Evolutionary conservation across 2,329 filamentous ascomycete species (phyloP).

Genomic region (Colletotrichum sp.): DNA sequence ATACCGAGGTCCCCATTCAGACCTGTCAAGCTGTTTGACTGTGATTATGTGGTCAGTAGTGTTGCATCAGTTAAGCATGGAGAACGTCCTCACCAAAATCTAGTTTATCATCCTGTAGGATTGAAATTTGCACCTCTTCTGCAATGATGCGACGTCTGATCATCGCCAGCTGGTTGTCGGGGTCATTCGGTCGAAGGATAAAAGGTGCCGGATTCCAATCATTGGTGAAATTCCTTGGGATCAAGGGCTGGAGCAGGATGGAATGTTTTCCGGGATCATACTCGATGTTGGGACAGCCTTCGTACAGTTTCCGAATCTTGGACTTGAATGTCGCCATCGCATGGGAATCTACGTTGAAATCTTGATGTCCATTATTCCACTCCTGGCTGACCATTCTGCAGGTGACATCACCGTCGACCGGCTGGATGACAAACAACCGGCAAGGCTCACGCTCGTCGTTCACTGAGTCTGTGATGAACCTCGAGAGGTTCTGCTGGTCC

Average conservation of each 20-base stretch:
- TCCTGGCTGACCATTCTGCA: neutral
- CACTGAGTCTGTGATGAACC: neutral
- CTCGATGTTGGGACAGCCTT: neutral
- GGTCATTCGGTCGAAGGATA: constrained; percentile 26
- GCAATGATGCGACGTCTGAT: constrained; percentile 30
- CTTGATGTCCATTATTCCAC: neutral
- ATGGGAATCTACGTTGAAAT: neutral
- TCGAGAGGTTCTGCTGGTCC: neutral
- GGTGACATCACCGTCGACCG: neutral
- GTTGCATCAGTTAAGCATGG: neutral
- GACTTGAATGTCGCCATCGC: neutral
- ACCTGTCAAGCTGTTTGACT: neutral
- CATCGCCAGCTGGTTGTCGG: constrained; percentile 28
- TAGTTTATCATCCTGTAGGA: constrained; percentile 13
- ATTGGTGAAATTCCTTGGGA: neutral
- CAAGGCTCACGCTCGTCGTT: neutral
- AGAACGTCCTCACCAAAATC: constrained; percentile 1
- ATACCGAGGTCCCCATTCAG: constrained; percentile 27
- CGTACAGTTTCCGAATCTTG: neutral
- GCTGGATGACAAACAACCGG: constrained; percentile 18
- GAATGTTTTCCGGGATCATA: neutral
- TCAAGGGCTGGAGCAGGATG: neutral
- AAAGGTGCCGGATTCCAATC: neutral
- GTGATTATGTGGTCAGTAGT: neutral
- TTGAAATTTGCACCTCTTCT: constrained; percentile 20